Evolutionary conservation across 176 grass and related monocot species (phyloP).

Genomic region (Musa troglodytarum): DNA sequence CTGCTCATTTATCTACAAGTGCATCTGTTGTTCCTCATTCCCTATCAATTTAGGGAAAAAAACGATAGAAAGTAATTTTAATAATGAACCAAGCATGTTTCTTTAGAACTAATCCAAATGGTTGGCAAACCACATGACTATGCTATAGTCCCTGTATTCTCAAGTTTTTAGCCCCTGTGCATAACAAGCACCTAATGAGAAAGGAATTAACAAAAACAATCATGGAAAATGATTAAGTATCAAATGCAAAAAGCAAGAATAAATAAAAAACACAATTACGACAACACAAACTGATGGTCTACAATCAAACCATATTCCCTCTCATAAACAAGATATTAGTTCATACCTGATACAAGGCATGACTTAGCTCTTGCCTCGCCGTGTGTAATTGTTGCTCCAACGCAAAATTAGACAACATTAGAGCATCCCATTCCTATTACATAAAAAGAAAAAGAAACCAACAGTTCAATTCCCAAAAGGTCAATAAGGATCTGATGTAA

Average conservation of each 20-base stretch:
- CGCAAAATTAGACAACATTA: constrained; percentile 93
- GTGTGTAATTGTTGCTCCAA: constrained; percentile 98
- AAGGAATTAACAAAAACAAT: not conserved
- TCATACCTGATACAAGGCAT: constrained; percentile 91
- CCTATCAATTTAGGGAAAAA: not conserved
- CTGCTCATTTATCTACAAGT: no score
- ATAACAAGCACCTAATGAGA: not conserved
- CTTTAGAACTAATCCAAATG: not conserved
- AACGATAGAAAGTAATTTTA: not conserved
- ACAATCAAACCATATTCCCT: no score
- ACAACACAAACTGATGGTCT: not conserved
- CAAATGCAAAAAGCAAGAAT: not conserved
- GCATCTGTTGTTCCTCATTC: not conserved
- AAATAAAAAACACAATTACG: not conserved
- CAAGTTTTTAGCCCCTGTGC: not conserved
- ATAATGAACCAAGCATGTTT: not conserved
- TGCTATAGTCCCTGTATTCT: not conserved
- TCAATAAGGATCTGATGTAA: not conserved
- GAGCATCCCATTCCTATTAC: constrained; percentile 89
- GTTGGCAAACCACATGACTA: not conserved
- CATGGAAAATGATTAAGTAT: not conserved
- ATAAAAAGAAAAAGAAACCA: constrained; percentile 19
- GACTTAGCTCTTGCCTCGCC: constrained; percentile 93
- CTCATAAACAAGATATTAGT: not conserved
- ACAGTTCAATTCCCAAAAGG: not conserved